A percentile compares a stretch with the other conserved stretches of the same genome.
These are phyloP conservation scores for Saccharomyces hybrid DNA, from an alignment of 1,139 yeast species.

Conservation along the genomic window DNA sequence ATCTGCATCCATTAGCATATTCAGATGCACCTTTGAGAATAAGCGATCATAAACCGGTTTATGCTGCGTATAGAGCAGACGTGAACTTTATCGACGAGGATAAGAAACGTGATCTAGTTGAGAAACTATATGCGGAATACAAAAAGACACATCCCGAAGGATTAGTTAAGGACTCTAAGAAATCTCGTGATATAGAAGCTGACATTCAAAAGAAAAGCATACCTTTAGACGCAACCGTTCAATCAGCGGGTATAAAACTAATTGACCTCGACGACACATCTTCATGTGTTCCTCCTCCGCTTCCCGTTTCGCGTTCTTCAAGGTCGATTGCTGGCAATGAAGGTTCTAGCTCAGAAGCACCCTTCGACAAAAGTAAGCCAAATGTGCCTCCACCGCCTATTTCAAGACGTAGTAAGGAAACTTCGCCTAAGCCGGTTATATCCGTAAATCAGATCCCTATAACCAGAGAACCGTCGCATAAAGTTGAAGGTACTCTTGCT, in stretches of 20 bases:
- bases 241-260: constrained; percentile 14
- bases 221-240: constrained; percentile 6
- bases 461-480: background rate
- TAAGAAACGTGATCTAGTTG: constrained; percentile 43
- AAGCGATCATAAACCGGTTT: constrained; percentile 92
- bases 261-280: constrained; percentile 14
- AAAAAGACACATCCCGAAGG: constrained; percentile 29
- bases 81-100: constrained; percentile 59
- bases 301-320: background rate
- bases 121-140: constrained; percentile 46
- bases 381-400: background rate
- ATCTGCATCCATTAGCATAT: constrained; percentile 51
- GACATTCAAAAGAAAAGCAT: background rate
- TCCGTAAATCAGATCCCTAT: background rate
- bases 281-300: background rate
- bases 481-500: background rate
- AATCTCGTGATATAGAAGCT: background rate
- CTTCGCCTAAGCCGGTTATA: background rate
- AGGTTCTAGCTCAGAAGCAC: background rate
- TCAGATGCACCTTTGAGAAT: constrained; percentile 50
- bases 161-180: background rate
- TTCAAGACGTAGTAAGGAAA: background rate
- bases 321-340: background rate
- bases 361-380: background rate
- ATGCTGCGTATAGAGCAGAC: constrained; percentile 59